Evolutionary conservation across 1,139 yeast genomes (phyloP), one percentile per base, ranked within the genome.

Genomic region (Pichia terricola): DNA sequence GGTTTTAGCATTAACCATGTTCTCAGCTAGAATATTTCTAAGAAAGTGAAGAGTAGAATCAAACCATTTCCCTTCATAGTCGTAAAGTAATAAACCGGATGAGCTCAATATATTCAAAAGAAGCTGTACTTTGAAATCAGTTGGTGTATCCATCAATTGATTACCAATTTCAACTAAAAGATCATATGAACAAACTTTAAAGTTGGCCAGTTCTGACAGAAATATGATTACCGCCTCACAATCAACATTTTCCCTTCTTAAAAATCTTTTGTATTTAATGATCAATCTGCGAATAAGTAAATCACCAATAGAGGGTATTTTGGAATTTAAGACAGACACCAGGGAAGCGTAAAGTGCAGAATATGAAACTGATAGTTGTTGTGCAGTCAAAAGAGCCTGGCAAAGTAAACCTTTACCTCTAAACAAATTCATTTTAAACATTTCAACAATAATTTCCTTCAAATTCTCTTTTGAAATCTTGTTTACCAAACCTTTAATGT

Each of bases 271-370:
- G 60, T 85, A 84, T 47, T 72, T 79, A 3, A 81, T 56, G 1
- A 83, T 64, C 31, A 81, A 62, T 50, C 95, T 66, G 6, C 69
- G 60, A 0, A 71, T 60, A 34, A 85, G 51, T 4, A 82, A 58
- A 46, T 72, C 73, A 2, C 95, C 95, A 27, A 87, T 64, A 37
- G 74, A 74, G 0, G 94, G 94, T 5, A 85, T 59, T 54, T 81
- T 79, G 6, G 82, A 72, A 60, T 85, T 83, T 25, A 87, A 48
- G 1, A 82, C 69, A 5, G 81, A 71, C 0, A 75, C 69, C 37
- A 87, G 56, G 1, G 83, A 66, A 0, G 89, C 79, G 56, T 75
- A 78, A 1, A 75, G 68, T 1, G 75, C 64, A 0, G 82, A 70
- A 36, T 50, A 50, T 3, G 45, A 40, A 6, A 35, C 26, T 26